Evolutionary conservation across 2,329 filamentous ascomycete genomes (phyloP).

Genomic region (Neophaeococcomyces mojaviensis): DNA sequence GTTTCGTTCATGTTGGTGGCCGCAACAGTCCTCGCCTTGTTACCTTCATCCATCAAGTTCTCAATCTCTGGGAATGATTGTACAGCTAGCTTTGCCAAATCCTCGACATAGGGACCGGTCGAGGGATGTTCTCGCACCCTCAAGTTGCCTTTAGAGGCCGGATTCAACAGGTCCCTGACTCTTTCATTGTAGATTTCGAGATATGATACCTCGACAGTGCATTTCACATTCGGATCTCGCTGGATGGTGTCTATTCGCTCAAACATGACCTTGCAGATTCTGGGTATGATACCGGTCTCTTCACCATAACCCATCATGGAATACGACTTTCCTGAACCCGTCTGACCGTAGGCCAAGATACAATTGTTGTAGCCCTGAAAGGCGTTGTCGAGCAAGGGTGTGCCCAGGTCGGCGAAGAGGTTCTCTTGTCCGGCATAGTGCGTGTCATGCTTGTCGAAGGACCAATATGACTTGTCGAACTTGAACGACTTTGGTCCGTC

Average conservation of each 20-base stretch:
- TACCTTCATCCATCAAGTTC: conserved; percentile 96
- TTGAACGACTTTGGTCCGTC: conserved; percentile 77
- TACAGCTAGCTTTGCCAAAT: conserved; percentile 90
- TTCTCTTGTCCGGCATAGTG: conserved; percentile 87
- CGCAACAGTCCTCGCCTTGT: conserved; percentile 95
- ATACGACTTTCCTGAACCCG: conserved; percentile 96
- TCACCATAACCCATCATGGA: conserved; percentile 99
- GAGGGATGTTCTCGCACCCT: conserved; percentile 97
- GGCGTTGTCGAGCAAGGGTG: conserved; percentile 90
- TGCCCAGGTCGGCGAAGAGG: conserved; percentile 79
- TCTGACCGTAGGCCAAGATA: conserved; percentile 98
- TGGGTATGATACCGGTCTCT: conserved; percentile 90
- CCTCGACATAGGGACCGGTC: conserved; percentile 95
- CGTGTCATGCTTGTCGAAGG: conserved; percentile 72
- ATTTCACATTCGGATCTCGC: conserved; percentile 65
- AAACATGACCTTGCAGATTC: conserved; percentile 98
- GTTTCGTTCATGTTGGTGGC: conserved; percentile 99
- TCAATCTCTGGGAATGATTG: conserved; percentile 93
- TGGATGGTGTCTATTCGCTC: conserved; percentile 65
- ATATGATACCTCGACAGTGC: conserved; percentile 96
- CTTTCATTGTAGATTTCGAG: conserved; percentile 99
- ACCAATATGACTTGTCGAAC: conserved; percentile 98
- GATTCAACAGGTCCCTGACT: conserved; percentile 90
- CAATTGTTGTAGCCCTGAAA: conserved; percentile 99
- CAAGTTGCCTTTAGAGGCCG: conserved; percentile 88